Conservation (phyloP, 2,329 filamentous ascomycete species). For the Penicillium sp. region DNA sequence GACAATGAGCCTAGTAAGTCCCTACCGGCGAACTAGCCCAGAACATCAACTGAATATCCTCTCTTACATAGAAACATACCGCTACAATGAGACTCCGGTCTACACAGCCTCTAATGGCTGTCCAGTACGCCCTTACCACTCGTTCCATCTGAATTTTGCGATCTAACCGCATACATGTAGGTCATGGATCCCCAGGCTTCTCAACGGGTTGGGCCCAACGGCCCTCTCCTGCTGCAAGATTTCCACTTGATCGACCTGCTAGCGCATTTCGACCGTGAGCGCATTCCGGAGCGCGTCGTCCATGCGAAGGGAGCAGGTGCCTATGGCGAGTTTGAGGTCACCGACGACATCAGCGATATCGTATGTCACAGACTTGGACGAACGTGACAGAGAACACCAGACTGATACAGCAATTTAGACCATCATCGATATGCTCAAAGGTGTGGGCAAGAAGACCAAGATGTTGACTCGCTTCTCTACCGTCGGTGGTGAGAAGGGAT, state of each 20-base stretch:
- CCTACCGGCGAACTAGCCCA: background rate
- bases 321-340: constrained; percentile 59
- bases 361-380: background rate
- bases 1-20: constrained; percentile 35
- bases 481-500: constrained; percentile 47
- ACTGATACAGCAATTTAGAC: background rate
- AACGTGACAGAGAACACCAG: background rate
- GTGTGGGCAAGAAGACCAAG: constrained; percentile 53
- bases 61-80: constrained; percentile 37
- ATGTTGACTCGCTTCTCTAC: constrained; percentile 50
- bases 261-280: constrained; percentile 59
- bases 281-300: constrained; percentile 60
- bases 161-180: constrained; percentile 17
- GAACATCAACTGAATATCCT: background rate
- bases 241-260: constrained; percentile 61
- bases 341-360: constrained; percentile 45
- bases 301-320: constrained; percentile 59
- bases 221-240: constrained; percentile 51
- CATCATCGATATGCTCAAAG: constrained; percentile 35
- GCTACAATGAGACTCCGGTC: constrained; percentile 56
- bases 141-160: background rate
- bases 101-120: constrained; percentile 60
- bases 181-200: constrained; percentile 52
- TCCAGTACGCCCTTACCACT: constrained; percentile 35
- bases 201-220: constrained; percentile 55